Base-by-base conservation (phyloP, 805 yeast genomes). In the Clavispora vitiphila region DNA sequence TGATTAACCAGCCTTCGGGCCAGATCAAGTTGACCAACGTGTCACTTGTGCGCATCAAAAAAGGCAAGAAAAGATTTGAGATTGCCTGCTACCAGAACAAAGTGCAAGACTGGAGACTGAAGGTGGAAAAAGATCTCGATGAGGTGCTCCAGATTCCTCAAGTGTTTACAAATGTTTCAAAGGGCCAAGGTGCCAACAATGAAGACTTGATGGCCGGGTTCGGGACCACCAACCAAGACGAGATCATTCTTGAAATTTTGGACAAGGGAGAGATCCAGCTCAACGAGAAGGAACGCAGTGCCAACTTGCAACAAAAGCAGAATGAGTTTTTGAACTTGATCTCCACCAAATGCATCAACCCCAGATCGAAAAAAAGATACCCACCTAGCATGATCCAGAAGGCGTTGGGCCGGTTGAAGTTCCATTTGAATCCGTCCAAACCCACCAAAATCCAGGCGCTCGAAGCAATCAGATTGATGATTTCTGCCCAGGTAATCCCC, bases 111-210 rank as follows among this genome's bases (percentile, higher is more conserved):
- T 93, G 89, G 80, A 74, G 97, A 53, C 76, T 78, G 47, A 86
- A 84, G 44, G 80, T 86, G 6, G 99, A 93, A 57, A 91, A 87
- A 52, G 96, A 93, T 59, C 61, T 93, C 8, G 98, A 93, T 65
- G 99, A 93, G 58, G 99, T 93, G 2, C 69, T 93, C 27, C 99
- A 93, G 61, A 88, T 93, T 40, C 96, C 89, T n/a, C 96, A 86
- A 61, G 95, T 93, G 1, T 93, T 93, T 56, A 60, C 80, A 26
- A 93, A 93, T 57, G 98, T 90, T 0, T 87, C 96, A 12, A 93
- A 93, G 57, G 99, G 99, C 2, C 88, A 81, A 48, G 90, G 86
- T 1, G 98, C 98, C 3, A 81, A 90, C 14, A 78, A 85, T 51
- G 96, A 87, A 8, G 97, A 91, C 44, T 67, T 93, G 18, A 67